phyloP scores from a whole-genome alignment of 1,139 yeast genomes.

The Hyphopichia fennica region DNA sequence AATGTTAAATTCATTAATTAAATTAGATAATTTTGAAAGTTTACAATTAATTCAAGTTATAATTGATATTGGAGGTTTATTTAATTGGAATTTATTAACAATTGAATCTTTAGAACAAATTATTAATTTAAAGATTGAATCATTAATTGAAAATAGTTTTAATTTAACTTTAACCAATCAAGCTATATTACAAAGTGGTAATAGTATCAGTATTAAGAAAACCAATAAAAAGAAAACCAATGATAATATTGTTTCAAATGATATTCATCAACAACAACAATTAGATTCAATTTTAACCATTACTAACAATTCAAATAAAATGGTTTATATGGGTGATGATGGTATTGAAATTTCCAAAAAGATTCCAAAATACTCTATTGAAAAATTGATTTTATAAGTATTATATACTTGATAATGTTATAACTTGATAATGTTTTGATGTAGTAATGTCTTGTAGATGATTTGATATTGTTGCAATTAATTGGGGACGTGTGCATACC shows the following conservation, averaged over 20 bases:
- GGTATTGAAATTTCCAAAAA: constrained; percentile 35
- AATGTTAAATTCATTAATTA: constrained; percentile 33
- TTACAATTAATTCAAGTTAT: constrained; percentile 62
- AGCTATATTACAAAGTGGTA: constrained; percentile 26
- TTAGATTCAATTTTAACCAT: constrained; percentile 43
- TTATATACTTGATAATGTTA: background rate
- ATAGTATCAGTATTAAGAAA: constrained; percentile 10
- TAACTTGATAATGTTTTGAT: too few species aligned
- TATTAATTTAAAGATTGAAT: constrained; percentile 49
- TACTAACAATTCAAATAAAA: constrained; percentile 28
- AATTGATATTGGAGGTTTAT: constrained; percentile 72
- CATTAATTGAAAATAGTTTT: constrained; percentile 51
- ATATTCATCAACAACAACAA: constrained; percentile 21
- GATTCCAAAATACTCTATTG: constrained; percentile 54
- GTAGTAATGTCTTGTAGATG: too few species aligned
- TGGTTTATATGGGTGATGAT: constrained; percentile 24
- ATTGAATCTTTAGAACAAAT: constrained; percentile 44
- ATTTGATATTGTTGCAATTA: too few species aligned
- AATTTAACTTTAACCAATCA: constrained; percentile 58
- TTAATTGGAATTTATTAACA: constrained; percentile 57
- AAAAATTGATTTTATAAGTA: constrained; percentile 41
- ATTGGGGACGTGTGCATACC: too few species aligned
- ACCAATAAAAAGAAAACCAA: constrained; percentile 15
- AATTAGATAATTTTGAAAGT: constrained; percentile 39
- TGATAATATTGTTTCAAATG: constrained; percentile 15